Evolutionary conservation across 2,329 filamentous ascomycete genomes (phyloP).

Genomic region (Aspergillus aculeatinus): DNA sequence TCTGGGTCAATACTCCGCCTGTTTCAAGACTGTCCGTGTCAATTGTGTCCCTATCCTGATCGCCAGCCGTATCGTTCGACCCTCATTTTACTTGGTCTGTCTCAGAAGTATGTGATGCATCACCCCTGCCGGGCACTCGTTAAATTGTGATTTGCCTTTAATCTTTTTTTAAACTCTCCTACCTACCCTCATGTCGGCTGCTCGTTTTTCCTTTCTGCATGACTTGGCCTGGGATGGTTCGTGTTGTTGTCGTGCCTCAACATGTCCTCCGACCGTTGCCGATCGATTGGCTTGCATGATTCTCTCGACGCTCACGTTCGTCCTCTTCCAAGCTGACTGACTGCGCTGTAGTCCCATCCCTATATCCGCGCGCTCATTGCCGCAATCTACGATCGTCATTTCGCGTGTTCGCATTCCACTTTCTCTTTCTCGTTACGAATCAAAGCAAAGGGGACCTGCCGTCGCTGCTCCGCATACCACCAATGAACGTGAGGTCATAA

Average conservation of each 20-base stretch:
- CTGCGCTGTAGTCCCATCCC: slow-evolving; percentile 1
- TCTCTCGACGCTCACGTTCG: slow-evolving; percentile 9
- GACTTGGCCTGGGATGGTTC: slow-evolving; percentile 2
- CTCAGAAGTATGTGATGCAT: slow-evolving; percentile 12
- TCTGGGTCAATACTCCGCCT: slow-evolving; percentile 12
- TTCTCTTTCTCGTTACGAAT: not conserved
- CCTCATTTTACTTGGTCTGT: slow-evolving; percentile 5
- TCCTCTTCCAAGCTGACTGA: not conserved
- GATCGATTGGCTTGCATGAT: slow-evolving; percentile 11
- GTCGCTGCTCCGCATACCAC: not conserved
- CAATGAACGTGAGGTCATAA: slow-evolving; percentile 1
- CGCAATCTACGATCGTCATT: not conserved
- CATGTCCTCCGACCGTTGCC: slow-evolving; percentile 8
- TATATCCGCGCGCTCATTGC: not conserved
- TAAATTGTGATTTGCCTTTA: not conserved
- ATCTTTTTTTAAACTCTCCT: not conserved
- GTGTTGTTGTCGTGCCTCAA: slow-evolving; percentile 13
- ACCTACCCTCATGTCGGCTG: not conserved
- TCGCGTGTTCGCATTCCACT: not conserved
- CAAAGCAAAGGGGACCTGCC: not conserved
- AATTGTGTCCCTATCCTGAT: slow-evolving; percentile 5
- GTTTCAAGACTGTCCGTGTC: slow-evolving; percentile 12
- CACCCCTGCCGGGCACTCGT: slow-evolving; percentile 1
- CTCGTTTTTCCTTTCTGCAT: slow-evolving; percentile 4
- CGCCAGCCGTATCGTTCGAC: slow-evolving; percentile 2